These are phyloP conservation scores for Bodo saltans DNA, from an alignment of 78 protist species.

Conservation along the genomic window DNA sequence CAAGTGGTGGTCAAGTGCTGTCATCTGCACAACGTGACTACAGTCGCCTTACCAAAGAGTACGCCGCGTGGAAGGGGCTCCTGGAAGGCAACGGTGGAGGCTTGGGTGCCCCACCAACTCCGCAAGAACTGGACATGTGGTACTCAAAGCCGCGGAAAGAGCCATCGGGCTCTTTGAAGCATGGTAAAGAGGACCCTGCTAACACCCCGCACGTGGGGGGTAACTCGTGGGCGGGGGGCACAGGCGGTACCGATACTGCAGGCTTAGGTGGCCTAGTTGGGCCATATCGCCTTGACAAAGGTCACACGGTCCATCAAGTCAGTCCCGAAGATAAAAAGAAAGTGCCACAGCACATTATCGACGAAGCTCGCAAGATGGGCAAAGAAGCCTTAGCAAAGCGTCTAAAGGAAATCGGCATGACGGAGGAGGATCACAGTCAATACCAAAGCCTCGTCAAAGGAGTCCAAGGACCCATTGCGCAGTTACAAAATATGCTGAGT, in stretches of 20 bases:
- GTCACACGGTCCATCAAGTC: conserved; percentile 18
- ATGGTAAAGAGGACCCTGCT: conserved; percentile 45
- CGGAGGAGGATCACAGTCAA: conserved; percentile 3
- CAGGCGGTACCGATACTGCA: conserved; percentile 73
- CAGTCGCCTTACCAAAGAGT: too few species aligned
- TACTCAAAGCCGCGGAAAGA: neutral
- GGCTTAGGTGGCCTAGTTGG: conserved; percentile 75
- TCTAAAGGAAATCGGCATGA: conserved; percentile 50
- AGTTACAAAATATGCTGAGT: conserved; percentile 29
- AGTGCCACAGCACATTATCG: conserved; percentile 4
- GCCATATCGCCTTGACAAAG: conserved; percentile 56
- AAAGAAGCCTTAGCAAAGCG: conserved; percentile 40
- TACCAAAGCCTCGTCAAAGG: neutral
- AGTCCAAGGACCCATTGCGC: conserved; percentile 24
- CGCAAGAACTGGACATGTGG: neutral
- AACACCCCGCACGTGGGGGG: conserved; percentile 67
- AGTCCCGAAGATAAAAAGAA: conserved; percentile 23
- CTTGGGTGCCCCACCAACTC: neutral
- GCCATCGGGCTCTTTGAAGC: conserved; percentile 28
- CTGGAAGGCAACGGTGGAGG: too few species aligned
- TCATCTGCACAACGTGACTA: too few species aligned
- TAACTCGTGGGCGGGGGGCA: conserved; percentile 70
- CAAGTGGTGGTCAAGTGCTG: too few species aligned
- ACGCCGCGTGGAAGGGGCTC: too few species aligned
- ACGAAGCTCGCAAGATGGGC: conserved; percentile 43